phyloP scores from a whole-genome alignment of 2,329 filamentous ascomycete species.

The Plenodomus tracheiphilus region DNA sequence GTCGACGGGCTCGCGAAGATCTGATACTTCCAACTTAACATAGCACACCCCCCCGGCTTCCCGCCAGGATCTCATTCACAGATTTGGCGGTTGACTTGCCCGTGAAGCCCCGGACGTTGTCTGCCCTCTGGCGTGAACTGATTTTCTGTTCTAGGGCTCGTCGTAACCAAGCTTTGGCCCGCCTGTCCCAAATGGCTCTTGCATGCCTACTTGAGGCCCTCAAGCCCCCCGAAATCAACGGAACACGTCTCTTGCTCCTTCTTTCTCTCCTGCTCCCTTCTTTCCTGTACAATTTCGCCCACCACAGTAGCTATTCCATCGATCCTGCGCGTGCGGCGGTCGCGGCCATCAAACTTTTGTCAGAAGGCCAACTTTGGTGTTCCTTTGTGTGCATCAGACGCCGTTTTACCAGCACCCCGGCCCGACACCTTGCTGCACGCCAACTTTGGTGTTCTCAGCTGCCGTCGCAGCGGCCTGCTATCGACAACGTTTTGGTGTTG shows the following conservation, averaged over 20 bases:
- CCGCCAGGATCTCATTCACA: no score
- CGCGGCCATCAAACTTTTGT: conserved; percentile 35
- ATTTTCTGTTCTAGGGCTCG: no score
- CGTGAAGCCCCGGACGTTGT: conserved; percentile 37
- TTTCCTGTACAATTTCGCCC: conserved; percentile 19
- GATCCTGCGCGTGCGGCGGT: conserved; percentile 16
- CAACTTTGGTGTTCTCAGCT: conserved; percentile 41
- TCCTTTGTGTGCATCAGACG: conserved; percentile 32
- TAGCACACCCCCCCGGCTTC: no score
- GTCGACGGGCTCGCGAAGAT: no score
- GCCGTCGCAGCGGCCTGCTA: conserved; percentile 28
- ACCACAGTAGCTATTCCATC: conserved; percentile 30
- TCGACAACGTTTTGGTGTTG: conserved; percentile 42
- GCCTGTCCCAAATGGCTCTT: no score
- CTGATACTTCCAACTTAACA: no score
- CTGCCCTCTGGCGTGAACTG: conserved; percentile 22
- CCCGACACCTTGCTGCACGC: conserved; percentile 25
- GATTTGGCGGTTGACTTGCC: no score
- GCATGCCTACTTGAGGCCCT: no score
- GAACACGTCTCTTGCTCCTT: conserved; percentile 25
- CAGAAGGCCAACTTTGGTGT: conserved; percentile 29
- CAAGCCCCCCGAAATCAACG: no score
- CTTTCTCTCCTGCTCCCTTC: conserved; percentile 25
- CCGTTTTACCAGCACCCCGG: conserved; percentile 19
- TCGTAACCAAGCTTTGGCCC: conserved; percentile 42